Evolutionary conservation across 2,329 filamentous ascomycete species (phyloP), one percentile per base, ranked within the genome.

Genomic region (Ceratocystis cubensis): DNA sequence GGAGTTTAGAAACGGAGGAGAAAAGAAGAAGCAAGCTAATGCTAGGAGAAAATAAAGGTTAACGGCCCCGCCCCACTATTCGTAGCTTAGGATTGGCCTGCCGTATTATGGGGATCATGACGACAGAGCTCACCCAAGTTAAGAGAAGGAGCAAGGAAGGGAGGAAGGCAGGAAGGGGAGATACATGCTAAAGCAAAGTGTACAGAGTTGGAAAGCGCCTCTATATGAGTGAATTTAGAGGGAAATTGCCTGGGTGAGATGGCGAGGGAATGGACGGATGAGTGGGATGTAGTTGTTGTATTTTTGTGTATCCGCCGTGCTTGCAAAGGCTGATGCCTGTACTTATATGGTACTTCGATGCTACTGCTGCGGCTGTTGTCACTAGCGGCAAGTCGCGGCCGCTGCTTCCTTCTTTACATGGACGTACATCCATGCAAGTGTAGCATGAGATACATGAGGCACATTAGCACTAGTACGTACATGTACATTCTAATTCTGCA

Each of bases 1-100:
- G 56, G 28, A 37, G 56, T n/a, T 59, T 37, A 8, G 56, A 37
- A 37, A 59, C 56, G 56, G 56, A 59, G 56, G 56, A 59, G 56
- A 59, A 59, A 59, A 33, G 15, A 37, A 28, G 20, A 25, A 56
- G 13, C 50, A 56, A 56, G 50, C 2, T 17, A 20, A 57, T 25
- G 48, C 20, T n/a, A 33, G 56, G 15, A 30, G 28, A 37, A 37
- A 37, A 59, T n/a, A 33, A 33, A 17, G 30, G 3, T 13, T 57
- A 25, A 59, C 56, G 28, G 56, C 28, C 28, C 28, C 6, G 56
- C 56, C 56, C 56, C 56, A 59, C 56, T 33, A 37, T 59, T 37
- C 5, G 5, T 5, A 33, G 28, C 15, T 6, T n/a, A 8, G 25
- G 56, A 59, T 57, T 57, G 53, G 22, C 53, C 53, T 15, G 53